Evolutionary conservation across 371 early-diverging fungal species (phyloP), one percentile per base, ranked within the genome.

Genomic region (Quaeritorhiza haematococci): DNA sequence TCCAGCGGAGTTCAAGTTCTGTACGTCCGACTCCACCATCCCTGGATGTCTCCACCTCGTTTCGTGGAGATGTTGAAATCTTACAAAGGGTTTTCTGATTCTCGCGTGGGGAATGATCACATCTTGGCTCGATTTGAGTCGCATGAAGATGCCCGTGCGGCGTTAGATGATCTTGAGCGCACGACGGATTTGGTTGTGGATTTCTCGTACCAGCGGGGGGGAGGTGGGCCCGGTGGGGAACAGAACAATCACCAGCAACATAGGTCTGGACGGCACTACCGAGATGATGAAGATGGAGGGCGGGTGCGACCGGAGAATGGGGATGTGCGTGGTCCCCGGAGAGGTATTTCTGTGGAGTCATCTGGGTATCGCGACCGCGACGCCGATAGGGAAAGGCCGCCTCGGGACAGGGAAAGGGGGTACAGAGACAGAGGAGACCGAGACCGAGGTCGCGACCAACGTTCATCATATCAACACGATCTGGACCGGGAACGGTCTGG

Each of bases 111-210:
- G 27, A 49, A 38, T 13, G 38, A 38, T 19, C 38, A 38, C 38
- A 38, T 38, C 19, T 38, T 38, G 38, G 13, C 23, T 0, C 33
- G 26, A 3, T 61, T 61, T 46, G 45, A 15, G 3, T 24, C n/a
- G 17, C 24, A 26, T 2, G 51, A 61, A 5, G 34, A 41, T 17
- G 56, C 56, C 1, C 4, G 17, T 7, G 26, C 21, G 7, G 56
- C 52, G 10, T 7, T 51, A 21, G 15, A 44, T 3, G 51, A 51
- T n/a, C 49, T 61, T 13, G 56, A 56, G 19, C 4, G 13, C 8
- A 56, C 55, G 0, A 61, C 62, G 2, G 49, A 61, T 50, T 41
- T 61, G 33, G 6, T 21, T 15, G 46, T 53, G 8, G 34, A 41
- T 23, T 53, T 1, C 34, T 53, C n/a, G n/a, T n/a, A n/a, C n/a